phyloP scores from a whole-genome alignment of 345 rosid genomes.

The Pseudoturritis turrita region DNA sequence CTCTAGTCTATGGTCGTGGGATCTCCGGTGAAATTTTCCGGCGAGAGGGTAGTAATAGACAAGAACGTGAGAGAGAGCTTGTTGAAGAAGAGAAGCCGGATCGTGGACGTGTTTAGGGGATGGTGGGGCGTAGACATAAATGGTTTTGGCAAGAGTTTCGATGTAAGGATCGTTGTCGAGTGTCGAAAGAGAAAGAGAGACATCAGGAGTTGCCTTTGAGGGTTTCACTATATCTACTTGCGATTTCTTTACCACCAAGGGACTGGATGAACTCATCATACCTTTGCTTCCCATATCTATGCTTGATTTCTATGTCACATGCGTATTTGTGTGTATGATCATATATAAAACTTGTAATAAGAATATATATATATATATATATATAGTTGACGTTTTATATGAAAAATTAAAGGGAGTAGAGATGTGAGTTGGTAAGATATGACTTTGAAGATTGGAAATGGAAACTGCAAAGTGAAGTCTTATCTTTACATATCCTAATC shows the following conservation, averaged over 20 bases:
- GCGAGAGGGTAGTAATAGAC: conserved; percentile 59
- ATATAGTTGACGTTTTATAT: not conserved
- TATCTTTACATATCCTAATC: not conserved
- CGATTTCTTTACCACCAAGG: conserved; percentile 26
- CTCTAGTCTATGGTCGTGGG: conserved; percentile 38
- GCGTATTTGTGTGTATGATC: not conserved
- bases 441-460: conserved; percentile 28
- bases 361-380: too few species aligned
- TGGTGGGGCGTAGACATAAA: conserved; percentile 38
- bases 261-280: conserved; percentile 17
- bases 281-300: conserved; percentile 18
- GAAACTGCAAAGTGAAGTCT: conserved; percentile 31
- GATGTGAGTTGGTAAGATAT: conserved; percentile 29
- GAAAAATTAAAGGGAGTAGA: not conserved
- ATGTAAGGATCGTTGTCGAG: conserved; percentile 47
- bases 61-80: conserved; percentile 51
- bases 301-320: not conserved
- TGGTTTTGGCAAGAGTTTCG: conserved; percentile 41
- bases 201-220: conserved; percentile 39
- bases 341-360: not conserved
- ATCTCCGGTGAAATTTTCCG: conserved; percentile 45
- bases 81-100: conserved; percentile 35
- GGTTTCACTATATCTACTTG: conserved; percentile 39
- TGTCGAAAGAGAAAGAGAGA: conserved; percentile 48
- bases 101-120: not conserved